Conservation (phyloP, 495 filamentous ascomycete genomes). For the Emericellopsis terricola region DNA sequence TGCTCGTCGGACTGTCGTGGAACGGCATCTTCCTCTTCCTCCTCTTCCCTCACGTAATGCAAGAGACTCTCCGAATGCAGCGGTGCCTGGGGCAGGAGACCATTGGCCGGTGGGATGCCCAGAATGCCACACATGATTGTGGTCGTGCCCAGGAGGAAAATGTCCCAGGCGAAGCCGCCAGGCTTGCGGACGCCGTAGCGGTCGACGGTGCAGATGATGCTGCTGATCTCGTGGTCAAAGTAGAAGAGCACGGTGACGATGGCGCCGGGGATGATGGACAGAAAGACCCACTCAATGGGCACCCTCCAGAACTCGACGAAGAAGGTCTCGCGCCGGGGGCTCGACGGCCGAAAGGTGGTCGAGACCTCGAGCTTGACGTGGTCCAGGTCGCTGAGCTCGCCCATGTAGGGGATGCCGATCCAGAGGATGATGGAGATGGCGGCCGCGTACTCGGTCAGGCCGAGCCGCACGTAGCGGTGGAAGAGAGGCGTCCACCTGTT, state of each 20-base stretch:
- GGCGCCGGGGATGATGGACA: constrained; percentile 42
- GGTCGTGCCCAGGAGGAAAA: constrained; percentile 47
- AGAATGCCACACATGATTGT: constrained; percentile 51
- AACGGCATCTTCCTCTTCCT: constrained; percentile 13
- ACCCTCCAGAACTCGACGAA: constrained; percentile 51
- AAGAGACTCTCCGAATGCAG: constrained; percentile 50
- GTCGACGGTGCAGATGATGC: constrained; percentile 55
- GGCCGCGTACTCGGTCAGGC: constrained; percentile 48
- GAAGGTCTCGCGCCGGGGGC: constrained; percentile 37
- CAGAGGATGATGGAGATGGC: constrained; percentile 54
- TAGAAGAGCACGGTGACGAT: constrained; percentile 58
- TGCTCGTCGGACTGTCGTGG: too few species aligned
- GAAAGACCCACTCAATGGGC: constrained; percentile 42
- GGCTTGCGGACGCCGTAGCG: constrained; percentile 49
- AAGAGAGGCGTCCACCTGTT: constrained; percentile 48
- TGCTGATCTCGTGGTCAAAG: constrained; percentile 59
- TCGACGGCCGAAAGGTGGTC: constrained; percentile 38
- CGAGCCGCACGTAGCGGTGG: constrained; percentile 47
- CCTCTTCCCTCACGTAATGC: constrained; percentile 25
- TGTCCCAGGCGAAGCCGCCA: constrained; percentile 54
- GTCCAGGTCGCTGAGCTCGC: constrained; percentile 41
- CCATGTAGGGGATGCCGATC: constrained; percentile 48
- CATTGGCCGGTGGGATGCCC: constrained; percentile 52
- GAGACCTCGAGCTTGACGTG: constrained; percentile 43
- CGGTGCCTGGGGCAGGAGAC: constrained; percentile 51